Evolutionary conservation across 768 basidiomycete species (phyloP), one percentile per base, ranked within the genome.

Genomic region (Mycena kentingensis): DNA sequence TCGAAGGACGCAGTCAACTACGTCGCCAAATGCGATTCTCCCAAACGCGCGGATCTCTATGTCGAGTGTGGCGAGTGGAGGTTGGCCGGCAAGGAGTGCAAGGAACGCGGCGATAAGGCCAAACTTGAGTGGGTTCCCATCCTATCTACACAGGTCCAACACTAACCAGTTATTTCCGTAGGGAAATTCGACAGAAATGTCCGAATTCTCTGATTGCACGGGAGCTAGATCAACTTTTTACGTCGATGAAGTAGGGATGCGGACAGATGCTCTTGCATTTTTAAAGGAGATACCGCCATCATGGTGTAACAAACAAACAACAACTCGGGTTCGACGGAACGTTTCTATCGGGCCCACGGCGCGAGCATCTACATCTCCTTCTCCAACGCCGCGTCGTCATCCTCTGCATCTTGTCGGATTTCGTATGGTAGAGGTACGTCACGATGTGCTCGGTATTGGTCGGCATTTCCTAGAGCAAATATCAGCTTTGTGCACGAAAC

Each of bases 31-130:
- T 98, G 96, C 63, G 97, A 98, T 65, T 77, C 84, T 1, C 85
- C 83, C 22, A 85, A 83, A 60, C 78, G 93, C 21, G 83, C 88
- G 3, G 94, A 98, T 52, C 71, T 99, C 35, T 99, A 92, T 63
- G 87, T 94, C 21, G 78, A 84, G 55, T 97, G 93, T 62, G 88
- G 88, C 3, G 96, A 97, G 50, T 97, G 93, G 93, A 80, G 85
- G 32, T 74, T 82, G 65, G 95, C 94, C 0, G 95, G 88, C 1
- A 85, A 81, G 63, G 90, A 93, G 60, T 96, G 92, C 68, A 96
- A 93, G 68, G 92, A 95, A 45, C 76, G 90, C 24, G 85, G 85
- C 1, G 93, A 99, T 66, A 89, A 87, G 68, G 82, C 79, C 6
- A 88, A 84, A 59, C 68, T 98, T 27, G 87, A 90, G 96, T 97